Evolutionary conservation across 208 protist species (phyloP).

Genomic region (Crithidia fasciculata): DNA sequence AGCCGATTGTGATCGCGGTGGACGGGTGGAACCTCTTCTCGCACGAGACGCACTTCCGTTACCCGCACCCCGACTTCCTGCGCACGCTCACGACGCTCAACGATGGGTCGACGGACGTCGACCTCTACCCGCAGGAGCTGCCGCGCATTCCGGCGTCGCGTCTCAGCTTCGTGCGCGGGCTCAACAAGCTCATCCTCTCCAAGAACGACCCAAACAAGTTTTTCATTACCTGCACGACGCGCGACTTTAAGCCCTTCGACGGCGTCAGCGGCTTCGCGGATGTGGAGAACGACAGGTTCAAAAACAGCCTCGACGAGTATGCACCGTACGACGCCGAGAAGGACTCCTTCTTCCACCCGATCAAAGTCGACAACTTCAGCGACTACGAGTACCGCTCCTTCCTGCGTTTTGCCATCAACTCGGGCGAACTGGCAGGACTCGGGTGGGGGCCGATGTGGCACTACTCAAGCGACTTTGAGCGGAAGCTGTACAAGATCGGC

Average conservation of each 20-base stretch:
- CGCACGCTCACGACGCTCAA: conserved; percentile 81
- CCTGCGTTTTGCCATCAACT: conserved; percentile 90
- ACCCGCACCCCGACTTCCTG: conserved; percentile 91
- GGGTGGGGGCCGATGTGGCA: conserved; percentile 93
- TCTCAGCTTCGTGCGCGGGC: conserved; percentile 86
- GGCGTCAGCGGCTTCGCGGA: conserved; percentile 85
- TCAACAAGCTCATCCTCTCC: conserved; percentile 90
- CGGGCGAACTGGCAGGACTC: conserved; percentile 89
- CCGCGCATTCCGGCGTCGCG: conserved; percentile 89
- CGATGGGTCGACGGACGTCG: conserved; percentile 80
- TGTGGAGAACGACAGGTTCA: conserved; percentile 79
- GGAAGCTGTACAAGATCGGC: conserved; percentile 93
- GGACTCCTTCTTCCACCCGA: conserved; percentile 90
- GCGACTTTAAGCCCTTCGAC: conserved; percentile 92
- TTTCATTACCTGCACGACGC: conserved; percentile 89
- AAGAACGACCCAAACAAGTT: conserved; percentile 88
- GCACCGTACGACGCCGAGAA: conserved; percentile 88
- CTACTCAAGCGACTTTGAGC: conserved; percentile 90
- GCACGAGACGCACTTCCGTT: conserved; percentile 92
- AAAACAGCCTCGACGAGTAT: conserved; percentile 90
- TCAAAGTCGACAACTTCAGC: conserved; percentile 86
- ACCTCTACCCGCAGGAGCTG: conserved; percentile 89
- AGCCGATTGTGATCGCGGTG: conserved; percentile 88
- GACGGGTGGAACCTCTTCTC: conserved; percentile 93
- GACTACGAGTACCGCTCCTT: conserved; percentile 92